Evolutionary conservation across 345 rosid species (phyloP), one percentile per base, ranked within the genome.

Genomic region (Aurinia saxatilis): DNA sequence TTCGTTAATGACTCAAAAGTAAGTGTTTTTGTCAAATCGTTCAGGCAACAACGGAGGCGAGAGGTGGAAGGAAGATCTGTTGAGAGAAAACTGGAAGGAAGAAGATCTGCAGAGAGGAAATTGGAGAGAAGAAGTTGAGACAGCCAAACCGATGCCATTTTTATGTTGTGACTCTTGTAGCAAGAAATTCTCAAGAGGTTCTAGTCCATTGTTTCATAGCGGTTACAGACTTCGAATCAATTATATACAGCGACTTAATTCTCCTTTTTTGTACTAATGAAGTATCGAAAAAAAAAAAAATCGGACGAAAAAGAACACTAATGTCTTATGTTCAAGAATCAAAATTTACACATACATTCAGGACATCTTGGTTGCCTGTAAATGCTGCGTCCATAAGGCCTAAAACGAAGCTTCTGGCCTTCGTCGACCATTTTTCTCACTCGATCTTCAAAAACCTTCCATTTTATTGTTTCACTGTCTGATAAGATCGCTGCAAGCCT

Each of bases 341-440:
- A 63, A 63, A 48, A 55, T 48, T 62, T 73, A 67, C 95, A 87
- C 88, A 87, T 87, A 73, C 98, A 92, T 48, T 84, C 90, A 3
- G 82, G 83, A 64, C 85, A 81, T 73, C 92, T 81, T 1, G 96
- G 96, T 48, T 92, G 93, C 46, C 96, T 79, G 60, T 92, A 92
- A 64, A 89, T 79, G 81, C 98, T 92, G 46, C 91, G 79, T 16
- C 91, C 89, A 41, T 68, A 79, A 17, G 84, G 77, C 66, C 98
- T 78, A 50, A 55, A 52, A 0, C 80, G 76, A 35, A 76, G 73
- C 44, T 76, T 82, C 65, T 83, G 86, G 33, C 90, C 87, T 81
- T 88, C 91, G 57, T 78, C 82, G 1, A 83, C 75, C 95, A 85
- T 85, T 72, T 87, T 89, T 48, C 77, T 76, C 46, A 82, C 83